Percentiles rank a stretch among this genome's conserved stretches.
Conservation (phyloP, 2,329 filamentous ascomycete genomes). For the Colletotrichum sp. region DNA sequence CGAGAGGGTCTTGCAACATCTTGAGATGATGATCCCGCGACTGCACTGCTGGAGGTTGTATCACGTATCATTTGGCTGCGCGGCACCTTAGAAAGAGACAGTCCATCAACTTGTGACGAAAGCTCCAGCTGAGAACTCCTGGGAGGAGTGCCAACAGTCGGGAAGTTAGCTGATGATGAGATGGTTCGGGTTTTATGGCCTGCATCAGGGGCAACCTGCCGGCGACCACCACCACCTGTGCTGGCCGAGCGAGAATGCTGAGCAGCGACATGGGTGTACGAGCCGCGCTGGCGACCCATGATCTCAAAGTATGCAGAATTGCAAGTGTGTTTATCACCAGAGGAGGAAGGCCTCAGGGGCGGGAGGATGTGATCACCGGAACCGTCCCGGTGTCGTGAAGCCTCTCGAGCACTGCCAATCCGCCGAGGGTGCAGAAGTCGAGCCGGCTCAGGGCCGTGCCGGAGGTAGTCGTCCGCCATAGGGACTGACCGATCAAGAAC, state of each 20-base stretch:
- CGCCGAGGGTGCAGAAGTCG: not conserved
- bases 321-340: not conserved
- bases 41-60: not conserved
- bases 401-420: not conserved
- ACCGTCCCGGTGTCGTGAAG: not conserved
- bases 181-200: not conserved
- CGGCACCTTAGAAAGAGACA: not conserved
- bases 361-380: not conserved
- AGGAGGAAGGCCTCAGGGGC: not conserved
- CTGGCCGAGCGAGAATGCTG: not conserved
- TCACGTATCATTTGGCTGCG: not conserved
- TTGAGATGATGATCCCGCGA: not conserved
- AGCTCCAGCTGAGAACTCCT: not conserved
- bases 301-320: not conserved
- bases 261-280: not conserved
- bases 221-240: not conserved
- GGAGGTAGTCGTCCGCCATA: not conserved
- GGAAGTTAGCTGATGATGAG: not conserved
- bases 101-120: not conserved
- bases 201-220: not conserved
- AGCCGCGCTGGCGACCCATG: not conserved
- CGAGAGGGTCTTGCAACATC: not conserved
- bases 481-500: not conserved
- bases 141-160: not conserved
- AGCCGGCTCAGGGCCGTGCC: not conserved